Base-by-base conservation (phyloP, 306 rosid genomes). In the Bauhinia variegata region DNA sequence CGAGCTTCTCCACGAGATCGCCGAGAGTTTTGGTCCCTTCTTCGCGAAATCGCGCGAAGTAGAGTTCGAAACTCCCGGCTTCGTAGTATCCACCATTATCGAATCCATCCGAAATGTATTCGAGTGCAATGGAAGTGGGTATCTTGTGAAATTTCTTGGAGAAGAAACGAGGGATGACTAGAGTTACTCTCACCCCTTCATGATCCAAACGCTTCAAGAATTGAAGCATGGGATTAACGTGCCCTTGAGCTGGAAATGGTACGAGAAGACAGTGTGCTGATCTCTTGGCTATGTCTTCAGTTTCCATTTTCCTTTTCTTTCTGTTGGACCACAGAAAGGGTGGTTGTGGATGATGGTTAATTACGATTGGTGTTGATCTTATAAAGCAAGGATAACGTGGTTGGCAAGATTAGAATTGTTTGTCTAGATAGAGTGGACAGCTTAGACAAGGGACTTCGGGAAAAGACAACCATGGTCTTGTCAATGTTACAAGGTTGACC, bases 21-120 rank as follows among this genome's bases (percentile, higher is more conserved):
- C 8, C n/a, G 11, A 81, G 34, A 18, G 74, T 73, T 1, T 32
- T 4, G n/a, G 83, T 28, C 2, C 87, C 87, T 7, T 47, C 61
- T 63, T 13, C 5, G 59, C 67, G 16, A 43, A 85, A 85, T 0
- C 53, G 28, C 10, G 43, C 36, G 0, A 60, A 2, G 30, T 76
- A 80, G 55, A 10, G 44, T 5, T 23, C 19, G 0, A 0, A 0
- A 39, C 44, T 36, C 7, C 5, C 54, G 0, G 76, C 74, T 3
- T 14, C 47, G 0, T 0, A 33, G 3, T 5, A 0, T 14, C 80
- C 65, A 0, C 46, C 78, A 13, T 72, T 11, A n/a, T 81, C 80
- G 16, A 54, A 75, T 2, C 86, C 86, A 44, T 84, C 89, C 4
- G 84, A 81, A 47, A 84, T 78, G 42, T 74, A 69, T 17, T 81